Conservation (phyloP, 2,329 filamentous ascomycete genomes). For the Colletotrichum aenigma region DNA sequence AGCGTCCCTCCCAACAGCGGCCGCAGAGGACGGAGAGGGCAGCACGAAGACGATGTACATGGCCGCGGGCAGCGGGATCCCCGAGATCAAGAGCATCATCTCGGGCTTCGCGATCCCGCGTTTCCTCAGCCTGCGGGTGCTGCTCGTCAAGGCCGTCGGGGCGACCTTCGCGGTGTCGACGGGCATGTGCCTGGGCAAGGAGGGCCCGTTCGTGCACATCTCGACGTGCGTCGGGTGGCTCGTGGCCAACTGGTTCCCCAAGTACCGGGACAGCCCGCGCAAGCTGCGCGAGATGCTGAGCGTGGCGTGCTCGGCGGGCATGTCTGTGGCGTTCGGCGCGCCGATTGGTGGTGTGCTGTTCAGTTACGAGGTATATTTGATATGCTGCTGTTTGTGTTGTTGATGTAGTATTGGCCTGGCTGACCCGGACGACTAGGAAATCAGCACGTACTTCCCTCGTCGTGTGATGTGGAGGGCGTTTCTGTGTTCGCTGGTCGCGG, state of each 20-base stretch:
- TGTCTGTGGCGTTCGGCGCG: slow-evolving; percentile 66
- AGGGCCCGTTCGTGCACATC: slow-evolving; percentile 67
- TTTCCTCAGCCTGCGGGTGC: slow-evolving; percentile 58
- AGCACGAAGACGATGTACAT: slow-evolving; percentile 60
- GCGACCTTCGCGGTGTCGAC: slow-evolving; percentile 62
- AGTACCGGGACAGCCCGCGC: slow-evolving; percentile 60
- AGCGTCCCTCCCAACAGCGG: slow-evolving; percentile 44
- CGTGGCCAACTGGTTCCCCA: slow-evolving; percentile 54
- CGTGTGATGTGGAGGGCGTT: slow-evolving; percentile 62
- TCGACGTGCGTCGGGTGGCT: slow-evolving; percentile 62
- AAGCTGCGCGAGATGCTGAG: slow-evolving; percentile 64
- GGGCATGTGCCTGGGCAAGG: slow-evolving; percentile 65
- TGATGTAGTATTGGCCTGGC: background rate
- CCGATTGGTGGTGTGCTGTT: slow-evolving; percentile 67
- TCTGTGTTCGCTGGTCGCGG: slow-evolving; percentile 60
- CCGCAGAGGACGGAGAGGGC: background rate
- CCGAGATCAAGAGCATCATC: slow-evolving; percentile 66
- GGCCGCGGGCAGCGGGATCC: slow-evolving; percentile 63
- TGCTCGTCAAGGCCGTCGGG: slow-evolving; percentile 62
- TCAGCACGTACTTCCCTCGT: slow-evolving; percentile 63
- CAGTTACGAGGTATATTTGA: slow-evolving; percentile 48
- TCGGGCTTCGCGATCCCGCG: slow-evolving; percentile 65
- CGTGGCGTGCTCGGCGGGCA: slow-evolving; percentile 59
- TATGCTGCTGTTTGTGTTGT: background rate
- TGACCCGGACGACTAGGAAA: slow-evolving; percentile 39